These are phyloP conservation scores for Tuber indicum DNA, from an alignment of 495 filamentous ascomycete genomes.

Conservation along the genomic window DNA sequence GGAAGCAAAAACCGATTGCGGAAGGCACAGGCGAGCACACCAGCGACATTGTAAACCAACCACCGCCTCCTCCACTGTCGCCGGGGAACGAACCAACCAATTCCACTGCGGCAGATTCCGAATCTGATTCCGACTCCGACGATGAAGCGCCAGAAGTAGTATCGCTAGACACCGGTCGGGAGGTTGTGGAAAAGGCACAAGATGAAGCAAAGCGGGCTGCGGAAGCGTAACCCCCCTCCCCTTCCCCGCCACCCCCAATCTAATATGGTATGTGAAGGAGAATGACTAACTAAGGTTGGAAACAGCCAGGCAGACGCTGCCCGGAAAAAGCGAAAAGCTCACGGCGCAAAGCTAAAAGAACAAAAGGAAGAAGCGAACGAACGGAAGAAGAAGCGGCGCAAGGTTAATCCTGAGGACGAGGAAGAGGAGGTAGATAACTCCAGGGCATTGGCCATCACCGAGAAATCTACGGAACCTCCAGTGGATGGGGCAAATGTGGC, in stretches of 20 bases:
- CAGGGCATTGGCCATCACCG: constrained; percentile 21
- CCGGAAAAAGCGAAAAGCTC: constrained; percentile 34
- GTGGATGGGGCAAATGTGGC: background rate
- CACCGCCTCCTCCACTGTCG: background rate
- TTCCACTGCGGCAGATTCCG: background rate
- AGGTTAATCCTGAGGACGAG: constrained; percentile 8
- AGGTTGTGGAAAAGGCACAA: constrained; percentile 23
- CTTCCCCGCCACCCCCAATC: no score
- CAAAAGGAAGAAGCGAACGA: constrained; percentile 29
- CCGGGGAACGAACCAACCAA: constrained; percentile 8
- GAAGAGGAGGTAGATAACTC: constrained; percentile 16
- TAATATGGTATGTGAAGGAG: background rate
- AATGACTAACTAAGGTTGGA: constrained; percentile 9
- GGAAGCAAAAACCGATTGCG: background rate
- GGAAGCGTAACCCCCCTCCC: constrained; percentile 32
- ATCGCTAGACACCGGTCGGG: constrained; percentile 25
- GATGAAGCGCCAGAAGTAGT: constrained; percentile 40
- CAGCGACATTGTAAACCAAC: background rate
- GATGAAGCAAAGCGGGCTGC: constrained; percentile 27
- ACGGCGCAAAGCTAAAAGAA: constrained; percentile 32
- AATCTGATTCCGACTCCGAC: constrained; percentile 23
- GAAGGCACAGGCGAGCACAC: background rate
- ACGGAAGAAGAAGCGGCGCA: constrained; percentile 20
- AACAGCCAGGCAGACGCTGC: constrained; percentile 30
- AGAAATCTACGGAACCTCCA: background rate